phyloP scores from a whole-genome alignment of 768 basidiomycete species.

The Clathrus columnatus region DNA sequence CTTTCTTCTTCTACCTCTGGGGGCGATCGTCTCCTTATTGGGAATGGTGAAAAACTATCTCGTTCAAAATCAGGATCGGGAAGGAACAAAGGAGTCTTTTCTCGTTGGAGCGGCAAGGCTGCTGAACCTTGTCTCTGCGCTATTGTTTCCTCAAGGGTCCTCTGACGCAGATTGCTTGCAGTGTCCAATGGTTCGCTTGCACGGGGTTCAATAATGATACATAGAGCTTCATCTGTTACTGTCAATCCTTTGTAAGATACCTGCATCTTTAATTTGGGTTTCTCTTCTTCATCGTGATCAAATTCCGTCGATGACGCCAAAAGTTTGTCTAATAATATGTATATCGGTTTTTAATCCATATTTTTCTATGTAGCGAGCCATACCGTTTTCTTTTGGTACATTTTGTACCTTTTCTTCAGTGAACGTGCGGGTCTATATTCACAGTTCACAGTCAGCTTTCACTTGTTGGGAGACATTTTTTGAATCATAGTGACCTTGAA shows the following conservation, averaged over 20 bases:
- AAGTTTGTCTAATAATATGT: not conserved
- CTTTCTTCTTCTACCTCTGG: conserved; percentile 26
- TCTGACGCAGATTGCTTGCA: conserved; percentile 26
- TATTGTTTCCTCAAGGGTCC: conserved; percentile 19
- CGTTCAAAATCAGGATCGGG: conserved; percentile 47
- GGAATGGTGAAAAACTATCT: conserved; percentile 30
- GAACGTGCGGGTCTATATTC: not conserved
- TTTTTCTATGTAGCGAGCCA: not conserved
- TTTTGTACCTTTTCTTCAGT: not conserved
- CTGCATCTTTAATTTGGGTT: conserved; percentile 61
- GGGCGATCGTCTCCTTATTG: conserved; percentile 25
- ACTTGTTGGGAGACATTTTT: too few relatives aligned
- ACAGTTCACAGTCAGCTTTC: not conserved
- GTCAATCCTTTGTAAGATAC: conserved; percentile 64
- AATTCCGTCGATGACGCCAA: not conserved
- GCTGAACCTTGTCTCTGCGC: conserved; percentile 1
- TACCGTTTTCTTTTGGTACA: not conserved
- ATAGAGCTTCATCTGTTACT: conserved; percentile 65
- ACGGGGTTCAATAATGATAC: conserved; percentile 79
- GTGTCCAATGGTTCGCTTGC: conserved; percentile 41
- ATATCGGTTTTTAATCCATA: too few relatives aligned
- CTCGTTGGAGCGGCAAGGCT: conserved; percentile 24
- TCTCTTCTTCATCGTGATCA: conserved; percentile 47
- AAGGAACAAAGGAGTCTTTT: conserved; percentile 62
- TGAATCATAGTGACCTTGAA: conserved; percentile 52